Base-by-base conservation (phyloP, 805 yeast species). In the Yamadazyma nakazawae region DNA sequence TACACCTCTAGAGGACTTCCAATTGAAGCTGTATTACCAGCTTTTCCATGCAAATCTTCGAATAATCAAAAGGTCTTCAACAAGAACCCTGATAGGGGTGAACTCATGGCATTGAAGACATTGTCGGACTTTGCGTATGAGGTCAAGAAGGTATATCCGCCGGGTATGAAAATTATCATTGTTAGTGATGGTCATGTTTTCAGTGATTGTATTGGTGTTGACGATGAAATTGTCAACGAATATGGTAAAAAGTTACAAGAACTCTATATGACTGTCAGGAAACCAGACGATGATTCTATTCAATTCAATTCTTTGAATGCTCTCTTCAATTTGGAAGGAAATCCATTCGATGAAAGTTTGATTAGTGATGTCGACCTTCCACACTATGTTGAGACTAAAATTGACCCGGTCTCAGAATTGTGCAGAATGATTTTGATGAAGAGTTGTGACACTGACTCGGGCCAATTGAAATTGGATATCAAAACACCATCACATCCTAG, bases 181-280 rank as follows among this genome's bases (percentile, higher is more conserved):
- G 83, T 81, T 26, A 76, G 82, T 57, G 85, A 81, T 54, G 85
- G 85, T 0, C 85, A 81, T 55, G 85, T 81, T 13, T 81, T 81
- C 58, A 76, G 82, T 46, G 85, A 81, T 57, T 80, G 85, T 52
- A 57, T 81, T 57, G 83, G 82, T 31, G 84, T 80, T 30, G 81
- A 78, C 57, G 85, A 80, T 56, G 68, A 67, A 34, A 68, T 70
- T 43, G 84, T 81, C 34, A 77, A 76, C 53, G 53, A 45, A 10
- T 81, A 79, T 52, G 76, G 81, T 1, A 55, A 51, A 4, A 66
- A 69, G 26, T 67, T 81, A 47, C 73, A 71, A 50, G 57, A 58
- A n/a, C 56, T 80, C 10, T 78, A 78, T 52, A 42, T 56, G 13
- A 17, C 18, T n/a, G 32, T 52, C 14, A 44, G 41, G 13, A 14